These are phyloP conservation scores for Paramecium pentaurelia DNA, from an alignment of 73 alveolate genomes.

Conservation along the genomic window DNA sequence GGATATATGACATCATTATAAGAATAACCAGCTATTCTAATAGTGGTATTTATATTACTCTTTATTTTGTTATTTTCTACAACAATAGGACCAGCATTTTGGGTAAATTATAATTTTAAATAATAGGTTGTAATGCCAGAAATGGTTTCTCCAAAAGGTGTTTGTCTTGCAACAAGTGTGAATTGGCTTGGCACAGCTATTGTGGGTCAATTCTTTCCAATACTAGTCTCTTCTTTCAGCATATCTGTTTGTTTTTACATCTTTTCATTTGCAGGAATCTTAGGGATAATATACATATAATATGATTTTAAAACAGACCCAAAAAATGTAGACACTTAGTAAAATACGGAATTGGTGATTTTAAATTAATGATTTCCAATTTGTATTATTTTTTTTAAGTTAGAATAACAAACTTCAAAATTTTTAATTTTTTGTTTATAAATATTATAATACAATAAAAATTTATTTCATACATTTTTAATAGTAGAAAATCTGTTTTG, in stretches of 20 bases:
- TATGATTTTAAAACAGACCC: not conserved
- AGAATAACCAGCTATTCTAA: not conserved
- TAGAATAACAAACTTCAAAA: not conserved
- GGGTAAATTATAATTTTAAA: not conserved
- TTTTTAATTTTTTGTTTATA: not conserved
- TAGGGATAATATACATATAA: not conserved
- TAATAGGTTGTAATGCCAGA: not conserved
- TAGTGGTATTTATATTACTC: not conserved
- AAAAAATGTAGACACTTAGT: not conserved
- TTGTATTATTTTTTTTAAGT: not conserved
- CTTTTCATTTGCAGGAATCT: not conserved
- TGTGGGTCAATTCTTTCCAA: not conserved
- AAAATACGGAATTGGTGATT: not conserved
- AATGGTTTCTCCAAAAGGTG: not conserved
- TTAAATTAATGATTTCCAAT: not conserved
- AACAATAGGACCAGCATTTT: not conserved
- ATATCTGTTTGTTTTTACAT: not conserved
- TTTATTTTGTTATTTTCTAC: not conserved
- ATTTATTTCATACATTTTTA: not conserved
- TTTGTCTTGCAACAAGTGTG: not conserved
- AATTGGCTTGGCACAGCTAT: not conserved
- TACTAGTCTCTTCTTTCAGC: not conserved
- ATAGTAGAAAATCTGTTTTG: not conserved
- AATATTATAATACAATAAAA: not conserved
- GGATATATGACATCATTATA: not conserved